Conservation (phyloP, 2,329 filamentous ascomycete species). For the Tolypocladium inflatum region DNA sequence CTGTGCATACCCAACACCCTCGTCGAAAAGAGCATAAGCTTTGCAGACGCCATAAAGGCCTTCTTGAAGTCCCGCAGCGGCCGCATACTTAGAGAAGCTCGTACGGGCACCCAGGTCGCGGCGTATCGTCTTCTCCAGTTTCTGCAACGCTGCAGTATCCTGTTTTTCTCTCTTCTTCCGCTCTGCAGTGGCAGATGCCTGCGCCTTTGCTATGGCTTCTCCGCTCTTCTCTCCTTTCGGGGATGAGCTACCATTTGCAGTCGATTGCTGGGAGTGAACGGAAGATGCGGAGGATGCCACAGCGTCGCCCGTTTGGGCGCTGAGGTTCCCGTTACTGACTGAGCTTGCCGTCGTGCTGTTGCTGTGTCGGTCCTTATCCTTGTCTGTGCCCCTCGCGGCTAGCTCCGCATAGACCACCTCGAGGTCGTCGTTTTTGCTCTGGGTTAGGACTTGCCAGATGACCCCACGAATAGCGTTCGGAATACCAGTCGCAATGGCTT, state of each 20-base stretch:
- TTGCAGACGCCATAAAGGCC: slow-evolving; percentile 94
- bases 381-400: slow-evolving; percentile 68
- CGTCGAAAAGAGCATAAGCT: slow-evolving; percentile 91
- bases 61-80: slow-evolving; percentile 84
- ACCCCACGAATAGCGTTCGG: slow-evolving; percentile 94
- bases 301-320: slow-evolving; percentile 53
- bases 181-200: slow-evolving; percentile 54
- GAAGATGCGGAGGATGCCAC: slow-evolving; percentile 75
- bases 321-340: slow-evolving; percentile 43
- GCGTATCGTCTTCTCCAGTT: slow-evolving; percentile 84
- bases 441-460: slow-evolving; percentile 94
- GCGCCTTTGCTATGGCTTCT: slow-evolving; percentile 56
- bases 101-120: slow-evolving; percentile 86
- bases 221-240: slow-evolving; percentile 51
- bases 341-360: slow-evolving; percentile 42
- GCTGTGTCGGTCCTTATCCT: slow-evolving; percentile 57
- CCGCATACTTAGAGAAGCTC: slow-evolving; percentile 93
- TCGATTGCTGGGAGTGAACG: slow-evolving; percentile 67
- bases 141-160: slow-evolving; percentile 62
- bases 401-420: slow-evolving; percentile 82
- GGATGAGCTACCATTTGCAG: slow-evolving; percentile 44
- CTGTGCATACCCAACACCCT: slow-evolving; percentile 90
- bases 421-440: slow-evolving; percentile 87
- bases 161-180: slow-evolving; percentile 73
- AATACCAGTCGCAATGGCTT: slow-evolving; percentile 86